Percentiles rank a stretch among this genome's conserved stretches.
phyloP scores from a whole-genome alignment of 1,139 yeast genomes.

The Pichiaceae sp. region DNA sequence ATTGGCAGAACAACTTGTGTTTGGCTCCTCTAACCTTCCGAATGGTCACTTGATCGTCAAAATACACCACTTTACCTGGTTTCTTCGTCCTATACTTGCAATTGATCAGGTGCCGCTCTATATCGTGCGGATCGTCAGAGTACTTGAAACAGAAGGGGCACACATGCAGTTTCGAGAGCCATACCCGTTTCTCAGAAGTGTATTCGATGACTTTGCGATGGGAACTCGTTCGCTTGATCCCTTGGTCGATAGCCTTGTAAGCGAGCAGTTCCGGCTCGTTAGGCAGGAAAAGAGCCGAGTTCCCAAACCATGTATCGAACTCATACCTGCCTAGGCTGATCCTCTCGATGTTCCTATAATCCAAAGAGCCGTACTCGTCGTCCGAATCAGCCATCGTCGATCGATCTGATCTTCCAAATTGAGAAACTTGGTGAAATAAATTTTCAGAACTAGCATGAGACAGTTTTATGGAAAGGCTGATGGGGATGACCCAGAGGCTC shows the following conservation, averaged over 20 bases:
- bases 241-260: conserved; percentile 18
- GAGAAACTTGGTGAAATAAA: neutral
- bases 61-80: conserved; percentile 67
- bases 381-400: neutral
- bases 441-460: neutral
- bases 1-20: conserved; percentile 66
- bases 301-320: conserved; percentile 81
- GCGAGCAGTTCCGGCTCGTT: conserved; percentile 29
- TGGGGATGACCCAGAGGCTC: neutral
- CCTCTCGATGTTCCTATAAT: conserved; percentile 50
- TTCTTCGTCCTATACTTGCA: conserved; percentile 40
- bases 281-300: conserved; percentile 56
- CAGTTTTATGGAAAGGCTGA: conserved; percentile 15
- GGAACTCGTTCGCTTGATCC: conserved; percentile 11
- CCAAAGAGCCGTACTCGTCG: conserved; percentile 50
- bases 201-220: conserved; percentile 8
- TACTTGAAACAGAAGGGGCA: conserved; percentile 85
- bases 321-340: conserved; percentile 59
- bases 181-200: conserved; percentile 19
- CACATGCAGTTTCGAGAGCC: conserved; percentile 59
- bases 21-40: conserved; percentile 59
- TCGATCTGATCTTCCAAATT: neutral
- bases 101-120: conserved; percentile 32
- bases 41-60: conserved; percentile 48
- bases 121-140: conserved; percentile 34